Conservation (phyloP, 129 eudicot genomes). For the Logfia minima region DNA sequence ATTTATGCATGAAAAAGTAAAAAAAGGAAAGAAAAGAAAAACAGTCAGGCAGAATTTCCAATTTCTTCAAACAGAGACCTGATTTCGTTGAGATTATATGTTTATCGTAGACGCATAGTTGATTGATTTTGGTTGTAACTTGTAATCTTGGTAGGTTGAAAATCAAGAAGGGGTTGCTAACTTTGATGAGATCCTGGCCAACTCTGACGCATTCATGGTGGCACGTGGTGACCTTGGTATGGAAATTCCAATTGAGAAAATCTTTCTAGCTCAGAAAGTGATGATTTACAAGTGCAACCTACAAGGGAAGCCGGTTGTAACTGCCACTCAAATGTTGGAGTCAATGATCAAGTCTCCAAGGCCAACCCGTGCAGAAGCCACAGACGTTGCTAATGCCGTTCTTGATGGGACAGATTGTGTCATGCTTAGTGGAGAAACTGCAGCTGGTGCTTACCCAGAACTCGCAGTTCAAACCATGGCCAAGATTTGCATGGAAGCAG, state of each 20-base stretch:
- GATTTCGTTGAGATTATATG: background rate
- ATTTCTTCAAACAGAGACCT: background rate
- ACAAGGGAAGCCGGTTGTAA: conserved; percentile 76
- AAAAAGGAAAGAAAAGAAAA: too few species aligned
- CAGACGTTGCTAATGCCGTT: conserved; percentile 71
- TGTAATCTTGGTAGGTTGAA: conserved; percentile 47
- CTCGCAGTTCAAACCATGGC: conserved; percentile 75
- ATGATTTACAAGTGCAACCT: conserved; percentile 72
- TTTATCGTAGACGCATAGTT: background rate
- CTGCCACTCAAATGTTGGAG: conserved; percentile 82
- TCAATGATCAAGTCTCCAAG: conserved; percentile 77
- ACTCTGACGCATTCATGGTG: conserved; percentile 77
- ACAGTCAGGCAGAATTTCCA: too few species aligned
- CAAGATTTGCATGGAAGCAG: conserved; percentile 71
- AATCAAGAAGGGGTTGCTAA: conserved; percentile 86
- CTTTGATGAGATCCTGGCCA: conserved; percentile 70
- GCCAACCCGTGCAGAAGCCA: conserved; percentile 74
- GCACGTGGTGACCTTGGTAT: conserved; percentile 78
- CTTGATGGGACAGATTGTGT: conserved; percentile 76
- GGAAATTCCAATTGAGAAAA: conserved; percentile 80
- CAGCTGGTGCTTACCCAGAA: conserved; percentile 80
- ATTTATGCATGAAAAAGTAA: too few species aligned
- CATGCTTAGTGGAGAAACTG: conserved; percentile 79
- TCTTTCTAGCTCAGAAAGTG: conserved; percentile 70
- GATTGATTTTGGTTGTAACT: background rate